phyloP scores from a whole-genome alignment of 2,329 filamentous ascomycete species.

The Penicillium sclerotiorum region DNA sequence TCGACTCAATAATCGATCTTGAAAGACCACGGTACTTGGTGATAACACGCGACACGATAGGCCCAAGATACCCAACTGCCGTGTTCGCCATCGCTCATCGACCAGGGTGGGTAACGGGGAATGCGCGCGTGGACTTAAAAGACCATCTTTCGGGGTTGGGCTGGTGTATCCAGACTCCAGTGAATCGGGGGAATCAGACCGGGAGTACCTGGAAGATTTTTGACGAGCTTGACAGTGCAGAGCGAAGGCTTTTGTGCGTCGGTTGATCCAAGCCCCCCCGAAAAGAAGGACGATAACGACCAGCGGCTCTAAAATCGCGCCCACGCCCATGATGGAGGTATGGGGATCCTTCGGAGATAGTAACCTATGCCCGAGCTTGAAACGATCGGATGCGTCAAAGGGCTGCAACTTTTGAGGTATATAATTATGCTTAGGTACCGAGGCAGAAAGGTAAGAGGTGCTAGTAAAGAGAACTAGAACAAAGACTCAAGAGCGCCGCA shows the following conservation, averaged over 20 bases:
- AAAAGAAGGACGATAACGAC: conserved; percentile 63
- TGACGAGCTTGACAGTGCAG: conserved; percentile 19
- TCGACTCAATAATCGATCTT: conserved; percentile 63
- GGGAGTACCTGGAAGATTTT: conserved; percentile 21
- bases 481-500: no score
- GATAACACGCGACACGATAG: conserved; percentile 55
- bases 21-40: conserved; percentile 65
- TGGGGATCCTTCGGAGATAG: no score
- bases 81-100: conserved; percentile 54
- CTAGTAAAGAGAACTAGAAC: no score
- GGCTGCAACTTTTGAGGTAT: no score
- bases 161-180: conserved; percentile 46
- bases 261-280: conserved; percentile 65
- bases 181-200: conserved; percentile 39
- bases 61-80: conserved; percentile 51
- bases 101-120: conserved; percentile 44
- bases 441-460: no score
- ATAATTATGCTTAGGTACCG: no score
- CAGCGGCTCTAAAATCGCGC: conserved; percentile 63
- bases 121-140: conserved; percentile 33
- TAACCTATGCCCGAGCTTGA: no score
- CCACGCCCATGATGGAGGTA: conserved; percentile 56
- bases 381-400: no score
- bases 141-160: conserved; percentile 38
- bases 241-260: conserved; percentile 43